Base-by-base conservation (phyloP, 192 early-diverging fungal genomes). In the Coemansia sp. region DNA sequence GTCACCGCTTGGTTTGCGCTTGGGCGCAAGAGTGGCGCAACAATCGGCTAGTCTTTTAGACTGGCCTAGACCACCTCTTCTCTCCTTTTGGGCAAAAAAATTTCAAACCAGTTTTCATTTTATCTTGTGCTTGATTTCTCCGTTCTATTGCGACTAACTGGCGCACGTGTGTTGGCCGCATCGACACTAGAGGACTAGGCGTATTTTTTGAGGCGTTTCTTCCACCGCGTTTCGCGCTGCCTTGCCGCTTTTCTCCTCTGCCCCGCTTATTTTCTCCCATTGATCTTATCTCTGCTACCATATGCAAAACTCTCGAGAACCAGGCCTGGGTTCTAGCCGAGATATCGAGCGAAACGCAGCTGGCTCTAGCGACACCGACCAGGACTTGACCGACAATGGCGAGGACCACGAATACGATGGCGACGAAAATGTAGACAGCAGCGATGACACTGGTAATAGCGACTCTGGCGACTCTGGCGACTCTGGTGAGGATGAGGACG, bases 381-480 rank as follows among this genome's bases (percentile, higher is more conserved):
- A 85, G 55, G 67, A 87, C 22, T 74, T 83, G 19, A 41, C 75
- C 37, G 89, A 91, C 60, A 73, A 68, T 65, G 63, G 36, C 3
- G 73, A 73, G 62, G 76, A 62, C 1, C 24, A 32, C 27, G 24
- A 52, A 1, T 35, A 35, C 29, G 29, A 53, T n/a, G 29, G 33
- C 29, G 33, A 35, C 18, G 33, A 35, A 32, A 35, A 35, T 17
- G 58, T 54, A 15, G 65, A 58, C 54, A 58, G 56, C 34, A 68
- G 57, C 32, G 43, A 61, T 34, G 52, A 56, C 42, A 24, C 35
- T 38, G 36, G 12, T 48, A 33, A 46, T 18, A 53, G 35, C 27
- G 46, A 33, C 26, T 11, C 4, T 3, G 42, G 8, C 19, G 34
- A 7, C 8, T 33, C 29, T 17, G 52, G 11, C 17, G 52, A 32